Evolutionary conservation across 2,329 filamentous ascomycete species (phyloP), one percentile per base, ranked within the genome.

Genomic region (Sclerotinia sclerotiorum): DNA sequence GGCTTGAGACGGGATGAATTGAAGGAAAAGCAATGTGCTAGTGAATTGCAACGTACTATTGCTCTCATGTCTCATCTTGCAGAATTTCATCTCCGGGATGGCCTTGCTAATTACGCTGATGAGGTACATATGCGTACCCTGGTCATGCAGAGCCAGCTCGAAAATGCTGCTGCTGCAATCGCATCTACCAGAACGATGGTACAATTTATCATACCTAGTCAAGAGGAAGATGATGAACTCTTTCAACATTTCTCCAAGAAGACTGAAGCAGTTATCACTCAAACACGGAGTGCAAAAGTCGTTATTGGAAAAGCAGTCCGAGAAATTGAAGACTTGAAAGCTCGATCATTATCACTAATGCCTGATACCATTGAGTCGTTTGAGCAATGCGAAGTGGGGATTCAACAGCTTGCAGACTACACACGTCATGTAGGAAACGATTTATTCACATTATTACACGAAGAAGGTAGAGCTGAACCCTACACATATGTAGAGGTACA

Each of bases 11-110:
- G 88, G 65, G 93, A 97, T 73, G 93, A 97, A 68, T 81, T 98
- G 61, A 93, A 93, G 79, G 91, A 94, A 79, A 88, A 90, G 78
- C 90, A 92, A 74, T 93, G 93, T 76, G 89, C 91, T 0, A 87
- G 87, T 32, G 92, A 97, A 77, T 82, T 98, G 49, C 89, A 94
- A 75, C 88, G 91, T 66, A 94, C 92, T 8, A 91, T 96, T 73
- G 91, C 93, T 65, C 85, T 97, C 66, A 89, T 97, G 84, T 87
- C 87, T n/a, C 93, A 97, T 78, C 85, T 97, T 19, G 90, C 88
- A 13, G 91, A 94, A 76, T 88, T 94, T 29, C 89, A 97, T 76
- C 88, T 97, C 58, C 84, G 87, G 1, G 83, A 84, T 65, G 88
- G 86, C 56, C 81, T 93, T 11, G 87, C 90, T 72, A 89, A 87